Base-by-base conservation (phyloP, 1,139 yeast genomes). In the Yamadazyma sp. region DNA sequence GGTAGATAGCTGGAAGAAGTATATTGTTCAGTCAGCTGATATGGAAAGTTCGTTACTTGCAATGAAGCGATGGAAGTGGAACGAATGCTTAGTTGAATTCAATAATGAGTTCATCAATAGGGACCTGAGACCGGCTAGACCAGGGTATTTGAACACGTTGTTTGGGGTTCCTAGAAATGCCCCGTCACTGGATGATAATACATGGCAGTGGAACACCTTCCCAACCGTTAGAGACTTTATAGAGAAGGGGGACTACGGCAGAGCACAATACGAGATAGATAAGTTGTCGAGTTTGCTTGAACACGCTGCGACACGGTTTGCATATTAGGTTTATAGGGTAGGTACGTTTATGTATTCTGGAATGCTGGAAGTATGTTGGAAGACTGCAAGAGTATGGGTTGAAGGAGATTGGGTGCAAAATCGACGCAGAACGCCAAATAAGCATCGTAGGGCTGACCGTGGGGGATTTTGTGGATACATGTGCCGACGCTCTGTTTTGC, bases 11-110 rank as follows among this genome's bases (percentile, higher is more conserved):
- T 85, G 95, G 92, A 57, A 55, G 16, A 69, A 70, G 12, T 67
- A 52, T 39, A 50, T 70, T 12, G 35, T 37, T 8, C 58, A 58
- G 5, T 50, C 67, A 1, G 57, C 60, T 1, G 79, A 75, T 1
- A 54, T 75, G 6, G 95, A 87, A 53, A 90, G 95, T 0, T 77
- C 88, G 3, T 59, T 84, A 33, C 65, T 85, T 40, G 76, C 90
- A 0, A 74, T 81, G 43, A 80, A 78, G 48, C 71, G 97, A 51
- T 78, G 88, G 83, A 78, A 77, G 44, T 85, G 95, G 88, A 90
- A 90, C 61, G 73, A 80, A 22, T 78, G 79, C 44, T 62, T 88
- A 54, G 61, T 78, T 13, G 61, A 65, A 13, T 70, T 87, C 40
- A 86, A 82, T 47, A 76, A 75, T 48, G 65, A 69, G 17, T 69